A percentile compares a stretch with the other conserved stretches of the same genome.
These are phyloP conservation scores for Hericium coralloides DNA, from an alignment of 768 basidiomycete genomes.

Conservation along the genomic window DNA sequence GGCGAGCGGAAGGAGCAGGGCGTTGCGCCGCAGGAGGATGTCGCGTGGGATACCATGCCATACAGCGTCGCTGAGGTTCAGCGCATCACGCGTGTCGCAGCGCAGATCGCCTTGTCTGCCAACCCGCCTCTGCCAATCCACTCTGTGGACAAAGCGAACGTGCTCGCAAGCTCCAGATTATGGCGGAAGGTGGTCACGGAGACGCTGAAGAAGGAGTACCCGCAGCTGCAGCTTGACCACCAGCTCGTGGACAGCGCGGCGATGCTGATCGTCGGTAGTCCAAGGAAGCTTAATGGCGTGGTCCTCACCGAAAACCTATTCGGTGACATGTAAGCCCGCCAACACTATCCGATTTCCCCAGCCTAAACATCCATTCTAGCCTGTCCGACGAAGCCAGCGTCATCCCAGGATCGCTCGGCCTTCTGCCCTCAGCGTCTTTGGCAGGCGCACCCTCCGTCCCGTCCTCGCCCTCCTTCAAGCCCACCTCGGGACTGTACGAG, in stretches of 20 bases:
- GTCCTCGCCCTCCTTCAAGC: slow-evolving; percentile 51
- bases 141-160: slow-evolving; percentile 98
- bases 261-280: slow-evolving; percentile 88
- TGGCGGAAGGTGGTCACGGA: slow-evolving; percentile 94
- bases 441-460: slow-evolving; percentile 72
- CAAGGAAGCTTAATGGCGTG: slow-evolving; percentile 90
- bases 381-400: slow-evolving; percentile 96
- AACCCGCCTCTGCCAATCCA: slow-evolving; percentile 85
- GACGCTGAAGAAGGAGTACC: slow-evolving; percentile 76
- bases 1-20: slow-evolving; percentile 86
- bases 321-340: slow-evolving; percentile 80
- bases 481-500: slow-evolving; percentile 87
- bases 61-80: slow-evolving; percentile 90
- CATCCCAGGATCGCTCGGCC: slow-evolving; percentile 94
- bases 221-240: slow-evolving; percentile 81
- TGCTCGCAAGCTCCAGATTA: slow-evolving; percentile 86
- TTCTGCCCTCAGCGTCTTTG: slow-evolving; percentile 93
- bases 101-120: slow-evolving; percentile 75
- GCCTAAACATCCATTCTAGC: slow-evolving; percentile 30
- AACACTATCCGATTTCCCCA: not conserved
- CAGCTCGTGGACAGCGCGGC: slow-evolving; percentile 92
- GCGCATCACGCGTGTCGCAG: slow-evolving; percentile 93
- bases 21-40: slow-evolving; percentile 49
- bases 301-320: slow-evolving; percentile 94
- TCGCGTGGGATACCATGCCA: slow-evolving; percentile 88